Percentiles rank a stretch among this genome's conserved stretches.
phyloP scores from a whole-genome alignment of 495 filamentous ascomycete genomes.

The Annulohypoxylon moriforme region DNA sequence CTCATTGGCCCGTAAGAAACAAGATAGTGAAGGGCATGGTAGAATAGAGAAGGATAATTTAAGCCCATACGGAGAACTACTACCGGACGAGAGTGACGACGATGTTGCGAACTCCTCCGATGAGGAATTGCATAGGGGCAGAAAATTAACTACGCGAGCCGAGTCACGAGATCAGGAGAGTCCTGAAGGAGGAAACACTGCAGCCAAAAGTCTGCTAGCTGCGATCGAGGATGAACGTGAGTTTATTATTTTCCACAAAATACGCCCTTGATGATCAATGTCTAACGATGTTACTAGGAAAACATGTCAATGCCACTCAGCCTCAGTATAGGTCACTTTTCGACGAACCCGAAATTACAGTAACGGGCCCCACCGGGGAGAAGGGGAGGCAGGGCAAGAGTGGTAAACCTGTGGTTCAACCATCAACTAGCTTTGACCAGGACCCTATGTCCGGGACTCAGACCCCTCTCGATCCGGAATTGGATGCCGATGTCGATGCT shows the following conservation, averaged over 20 bases:
- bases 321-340: conserved; percentile 65
- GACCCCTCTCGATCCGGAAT: conserved; percentile 86
- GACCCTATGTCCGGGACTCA: conserved; percentile 71
- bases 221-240: conserved; percentile 83
- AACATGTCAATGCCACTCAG: conserved; percentile 55
- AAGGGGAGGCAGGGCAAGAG: conserved; percentile 54
- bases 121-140: conserved; percentile 63
- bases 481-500: conserved; percentile 84
- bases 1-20: conserved; percentile 60
- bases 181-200: conserved; percentile 47
- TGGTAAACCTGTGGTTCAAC: conserved; percentile 78
- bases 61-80: conserved; percentile 68
- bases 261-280: not conserved
- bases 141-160: conserved; percentile 56
- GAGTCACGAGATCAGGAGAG: conserved; percentile 48
- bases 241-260: conserved; percentile 47
- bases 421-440: conserved; percentile 80
- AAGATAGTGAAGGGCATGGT: conserved; percentile 61
- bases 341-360: conserved; percentile 70
- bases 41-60: conserved; percentile 80
- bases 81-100: conserved; percentile 64
- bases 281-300: conserved; percentile 49
- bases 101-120: conserved; percentile 61
- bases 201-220: conserved; percentile 68
- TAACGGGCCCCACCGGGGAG: conserved; percentile 71